These are phyloP conservation scores for Colletotrichum tropicicola DNA, from an alignment of 2,329 filamentous ascomycete genomes.

Conservation along the genomic window DNA sequence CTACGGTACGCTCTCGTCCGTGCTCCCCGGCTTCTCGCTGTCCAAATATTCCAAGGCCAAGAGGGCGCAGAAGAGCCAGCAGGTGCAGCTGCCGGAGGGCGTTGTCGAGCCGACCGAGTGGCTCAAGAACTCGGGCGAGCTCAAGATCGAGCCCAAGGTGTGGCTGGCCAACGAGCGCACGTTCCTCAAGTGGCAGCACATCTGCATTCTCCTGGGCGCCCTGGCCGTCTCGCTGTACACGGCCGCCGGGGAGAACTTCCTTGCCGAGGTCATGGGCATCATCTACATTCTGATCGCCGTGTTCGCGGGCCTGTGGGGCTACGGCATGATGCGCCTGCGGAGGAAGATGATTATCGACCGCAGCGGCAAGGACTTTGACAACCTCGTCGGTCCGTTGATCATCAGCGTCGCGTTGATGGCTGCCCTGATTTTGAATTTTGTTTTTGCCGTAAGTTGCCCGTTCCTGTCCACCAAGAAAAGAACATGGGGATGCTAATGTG, in stretches of 20 bases:
- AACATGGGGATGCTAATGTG: background rate
- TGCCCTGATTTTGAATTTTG: constrained; percentile 87
- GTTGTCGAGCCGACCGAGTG: constrained; percentile 86
- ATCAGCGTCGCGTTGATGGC: constrained; percentile 82
- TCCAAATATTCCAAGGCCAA: constrained; percentile 76
- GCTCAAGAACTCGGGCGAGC: constrained; percentile 93
- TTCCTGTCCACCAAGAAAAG: background rate
- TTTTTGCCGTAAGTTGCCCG: constrained; percentile 73
- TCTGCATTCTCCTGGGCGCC: constrained; percentile 85
- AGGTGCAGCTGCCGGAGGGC: constrained; percentile 76
- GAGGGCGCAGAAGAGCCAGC: constrained; percentile 56
- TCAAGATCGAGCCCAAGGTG: constrained; percentile 96
- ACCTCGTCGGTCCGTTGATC: constrained; percentile 82
- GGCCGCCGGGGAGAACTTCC: constrained; percentile 80
- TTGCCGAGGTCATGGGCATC: constrained; percentile 82
- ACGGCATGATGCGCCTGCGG: constrained; percentile 80
- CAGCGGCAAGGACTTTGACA: constrained; percentile 94
- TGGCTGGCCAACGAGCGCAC: constrained; percentile 99
- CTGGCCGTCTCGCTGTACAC: constrained; percentile 89
- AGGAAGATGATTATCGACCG: constrained; percentile 82
- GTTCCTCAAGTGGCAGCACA: constrained; percentile 98
- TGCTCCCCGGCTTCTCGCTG: constrained; percentile 85
- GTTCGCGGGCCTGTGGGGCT: constrained; percentile 90
- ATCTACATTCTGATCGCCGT: constrained; percentile 84
- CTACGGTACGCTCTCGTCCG: constrained; percentile 70